phyloP scores from a whole-genome alignment of 2,329 filamentous ascomycete genomes.

The Blastomyces parvus region DNA sequence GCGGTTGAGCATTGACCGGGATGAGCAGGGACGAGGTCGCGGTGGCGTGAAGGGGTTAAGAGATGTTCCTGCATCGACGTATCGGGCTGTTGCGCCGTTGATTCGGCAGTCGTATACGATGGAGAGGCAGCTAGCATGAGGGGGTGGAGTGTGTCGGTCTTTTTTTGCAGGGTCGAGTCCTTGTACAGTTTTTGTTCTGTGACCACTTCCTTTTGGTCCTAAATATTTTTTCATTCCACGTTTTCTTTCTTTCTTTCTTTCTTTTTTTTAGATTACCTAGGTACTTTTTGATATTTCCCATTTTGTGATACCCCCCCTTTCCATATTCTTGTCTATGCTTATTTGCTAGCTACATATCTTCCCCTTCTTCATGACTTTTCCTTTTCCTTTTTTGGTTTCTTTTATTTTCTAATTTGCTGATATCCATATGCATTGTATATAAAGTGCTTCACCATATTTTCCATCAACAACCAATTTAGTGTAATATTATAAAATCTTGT shows the following conservation, averaged over 20 bases:
- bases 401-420: background rate
- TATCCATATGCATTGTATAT: background rate
- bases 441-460: too few relatives aligned
- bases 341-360: background rate
- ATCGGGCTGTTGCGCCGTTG: constrained; percentile 22
- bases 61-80: constrained; percentile 20
- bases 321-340: background rate
- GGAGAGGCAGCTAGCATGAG: constrained; percentile 32
- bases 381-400: background rate
- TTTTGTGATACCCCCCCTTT: background rate
- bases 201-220: background rate
- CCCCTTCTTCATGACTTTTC: background rate
- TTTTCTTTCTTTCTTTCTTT: background rate
- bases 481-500: too few relatives aligned
- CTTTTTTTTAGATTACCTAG: background rate
- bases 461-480: too few relatives aligned
- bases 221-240: background rate
- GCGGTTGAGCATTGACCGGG: constrained; percentile 12
- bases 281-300: background rate
- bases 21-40: constrained; percentile 3
- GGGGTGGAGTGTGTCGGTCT: too few relatives aligned
- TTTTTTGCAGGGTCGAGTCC: background rate
- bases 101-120: constrained; percentile 28
- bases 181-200: background rate
- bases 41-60: constrained; percentile 11